Percentiles rank a stretch among this genome's conserved stretches.
These are phyloP conservation scores for Solanum arcanum DNA, from an alignment of 257 asterid species.

Conservation along the genomic window DNA sequence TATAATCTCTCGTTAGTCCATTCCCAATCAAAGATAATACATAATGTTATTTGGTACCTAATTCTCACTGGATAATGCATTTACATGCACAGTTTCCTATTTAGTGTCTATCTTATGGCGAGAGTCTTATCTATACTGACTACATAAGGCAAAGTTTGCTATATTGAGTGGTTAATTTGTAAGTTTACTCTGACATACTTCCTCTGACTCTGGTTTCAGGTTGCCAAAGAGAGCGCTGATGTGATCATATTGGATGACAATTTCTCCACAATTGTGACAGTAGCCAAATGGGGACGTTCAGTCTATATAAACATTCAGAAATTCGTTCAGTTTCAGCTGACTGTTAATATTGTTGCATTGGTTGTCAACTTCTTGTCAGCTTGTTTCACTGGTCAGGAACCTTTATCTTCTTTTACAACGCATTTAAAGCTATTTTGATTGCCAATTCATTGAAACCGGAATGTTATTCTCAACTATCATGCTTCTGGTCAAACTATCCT, in stretches of 20 bases:
- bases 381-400: conserved; percentile 55
- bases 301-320: conserved; percentile 83
- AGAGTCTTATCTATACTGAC: not conserved
- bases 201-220: conserved; percentile 26
- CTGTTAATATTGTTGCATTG: conserved; percentile 77
- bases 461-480: not conserved
- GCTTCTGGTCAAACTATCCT: not conserved
- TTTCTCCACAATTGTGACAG: conserved; percentile 84
- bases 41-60: not conserved
- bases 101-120: not conserved
- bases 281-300: conserved; percentile 91
- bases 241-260: conserved; percentile 84
- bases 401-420: not conserved
- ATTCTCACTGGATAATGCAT: not conserved
- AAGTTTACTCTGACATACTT: not conserved
- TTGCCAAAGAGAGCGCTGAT: conserved; percentile 95
- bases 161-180: not conserved
- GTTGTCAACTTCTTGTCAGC: conserved; percentile 82
- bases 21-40: not conserved
- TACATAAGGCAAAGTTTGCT: not conserved
- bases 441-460: not conserved
- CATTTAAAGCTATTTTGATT: not conserved
- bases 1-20: not conserved
- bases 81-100: not conserved
- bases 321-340: conserved; percentile 83